Base-by-base conservation (phyloP, 2,329 filamentous ascomycete genomes). In the Colletotrichum lupini region DNA sequence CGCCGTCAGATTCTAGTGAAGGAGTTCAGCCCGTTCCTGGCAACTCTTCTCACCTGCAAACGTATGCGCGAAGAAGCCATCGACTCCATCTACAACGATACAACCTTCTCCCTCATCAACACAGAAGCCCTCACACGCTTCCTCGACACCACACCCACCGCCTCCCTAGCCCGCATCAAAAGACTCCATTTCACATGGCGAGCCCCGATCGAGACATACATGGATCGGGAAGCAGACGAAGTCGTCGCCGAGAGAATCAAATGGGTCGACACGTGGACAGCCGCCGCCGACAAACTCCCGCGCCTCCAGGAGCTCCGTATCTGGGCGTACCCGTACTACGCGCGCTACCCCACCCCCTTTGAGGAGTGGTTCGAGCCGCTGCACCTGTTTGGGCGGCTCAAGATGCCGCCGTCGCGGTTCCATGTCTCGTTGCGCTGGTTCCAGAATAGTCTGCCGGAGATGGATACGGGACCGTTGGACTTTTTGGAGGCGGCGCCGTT, bases 81-180 rank as follows among this genome's bases (percentile, higher is more conserved):
- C 32, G 64, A 68, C 19, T 68, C 68, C 55, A 65, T 74, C 19
- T 74, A 72, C 26, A 60, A 66, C 28, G 24, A 52, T 22, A 68
- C 49, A 9, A 35, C 69, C 4, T 74, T 74, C 37, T 64, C 82
- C 78, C 16, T 74, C 37, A 42, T 73, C 49, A 67, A 61, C 5
- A 60, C 60, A 1, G 60, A 60, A 16, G 42, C 70, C 1, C 46
- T 73, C 2, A 55, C 67, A 4, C 55, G 70, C 14, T 73, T 73
- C 19, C 11, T 65, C 14, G 16, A 22, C 3, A 73, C 70, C 6
- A 70, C 66, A 7, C 8, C 35, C 3, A 1, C 42, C 0, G 37
- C 57, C 7, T 73, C 46, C 16, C 55, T 73, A 11, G 1, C 14
- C 19, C 70, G 67, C 14, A 57, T 73, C 46, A 52, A 22, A 2